phyloP scores from a whole-genome alignment of 2,329 filamentous ascomycete species.

The Monosporascus ibericus region DNA sequence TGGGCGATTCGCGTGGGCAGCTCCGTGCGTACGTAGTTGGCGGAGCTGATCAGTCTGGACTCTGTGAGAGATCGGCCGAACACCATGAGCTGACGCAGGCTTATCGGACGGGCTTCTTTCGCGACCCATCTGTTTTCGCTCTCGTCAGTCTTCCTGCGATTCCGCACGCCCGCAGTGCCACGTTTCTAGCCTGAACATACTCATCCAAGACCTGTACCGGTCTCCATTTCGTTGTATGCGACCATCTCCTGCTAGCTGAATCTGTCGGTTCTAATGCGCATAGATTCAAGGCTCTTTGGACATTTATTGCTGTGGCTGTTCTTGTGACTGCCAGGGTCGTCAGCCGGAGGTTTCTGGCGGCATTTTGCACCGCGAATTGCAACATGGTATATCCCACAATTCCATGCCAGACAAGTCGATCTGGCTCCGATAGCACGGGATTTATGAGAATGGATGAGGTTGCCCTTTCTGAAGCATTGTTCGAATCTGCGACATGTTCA shows the following conservation, averaged over 20 bases:
- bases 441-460: too few relatives aligned
- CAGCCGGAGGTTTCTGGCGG: conserved; percentile 30
- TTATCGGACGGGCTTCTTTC: conserved; percentile 89
- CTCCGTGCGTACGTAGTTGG: conserved; percentile 95
- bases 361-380: conserved; percentile 39
- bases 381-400: conserved; percentile 32
- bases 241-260: conserved; percentile 16
- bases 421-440: too few relatives aligned
- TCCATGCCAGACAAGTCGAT: conserved; percentile 23
- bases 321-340: conserved; percentile 9
- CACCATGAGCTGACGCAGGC: conserved; percentile 91
- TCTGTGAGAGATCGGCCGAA: conserved; percentile 93
- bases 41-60: conserved; percentile 80
- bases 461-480: too few relatives aligned
- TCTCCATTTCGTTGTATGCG: conserved; percentile 46
- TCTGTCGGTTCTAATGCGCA: background rate
- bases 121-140: conserved; percentile 70
- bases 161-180: too few relatives aligned
- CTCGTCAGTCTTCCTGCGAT: conserved; percentile 6
- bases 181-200: conserved; percentile 33
- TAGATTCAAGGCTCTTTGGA: conserved; percentile 6
- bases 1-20: conserved; percentile 86
- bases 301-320: conserved; percentile 14
- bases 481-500: too few relatives aligned
- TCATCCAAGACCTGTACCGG: conserved; percentile 60